Evolutionary conservation across 768 basidiomycete genomes (phyloP).

Genomic region (Termitomyces sp.): DNA sequence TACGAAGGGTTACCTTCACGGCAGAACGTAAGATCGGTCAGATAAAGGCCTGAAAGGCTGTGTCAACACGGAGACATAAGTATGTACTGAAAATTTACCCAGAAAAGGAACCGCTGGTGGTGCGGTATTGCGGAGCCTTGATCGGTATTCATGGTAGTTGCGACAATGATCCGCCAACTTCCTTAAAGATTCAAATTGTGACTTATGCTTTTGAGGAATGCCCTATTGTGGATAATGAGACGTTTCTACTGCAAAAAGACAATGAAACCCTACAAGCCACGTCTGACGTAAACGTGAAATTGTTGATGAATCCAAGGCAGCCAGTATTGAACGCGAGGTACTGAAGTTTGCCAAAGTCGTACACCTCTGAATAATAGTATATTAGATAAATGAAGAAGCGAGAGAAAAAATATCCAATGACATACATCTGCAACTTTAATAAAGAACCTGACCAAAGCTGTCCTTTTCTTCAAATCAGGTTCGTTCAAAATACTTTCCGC

Average conservation of each 20-base stretch:
- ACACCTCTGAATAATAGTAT: conserved; percentile 58
- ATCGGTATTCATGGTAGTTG: conserved; percentile 89
- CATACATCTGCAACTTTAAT: conserved; percentile 90
- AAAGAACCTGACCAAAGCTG: conserved; percentile 78
- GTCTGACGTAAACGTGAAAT: conserved; percentile 90
- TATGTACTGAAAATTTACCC: conserved; percentile 39
- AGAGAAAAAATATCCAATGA: conserved; percentile 9
- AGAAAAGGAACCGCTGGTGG: conserved; percentile 95
- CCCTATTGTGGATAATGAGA: conserved; percentile 38
- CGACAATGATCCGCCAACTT: conserved; percentile 87
- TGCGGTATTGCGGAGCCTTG: conserved; percentile 77
- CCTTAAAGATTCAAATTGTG: conserved; percentile 72
- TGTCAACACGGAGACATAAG: conserved; percentile 7
- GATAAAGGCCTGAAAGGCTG: conserved; percentile 57
- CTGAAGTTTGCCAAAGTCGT: conserved; percentile 83
- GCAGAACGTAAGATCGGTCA: conserved; percentile 94
- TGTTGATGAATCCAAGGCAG: conserved; percentile 92
- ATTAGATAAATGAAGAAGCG: conserved; percentile 1
- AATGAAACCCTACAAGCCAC: conserved; percentile 66
- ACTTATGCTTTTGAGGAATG: conserved; percentile 78
- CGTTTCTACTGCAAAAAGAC: background rate
- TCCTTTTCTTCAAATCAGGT: conserved; percentile 81
- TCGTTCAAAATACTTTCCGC: conserved; percentile 92
- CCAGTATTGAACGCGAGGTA: conserved; percentile 86
- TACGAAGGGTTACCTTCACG: conserved; percentile 89